phyloP scores from a whole-genome alignment of 106 monocot genomes.

The Narthecium ossifragum region DNA sequence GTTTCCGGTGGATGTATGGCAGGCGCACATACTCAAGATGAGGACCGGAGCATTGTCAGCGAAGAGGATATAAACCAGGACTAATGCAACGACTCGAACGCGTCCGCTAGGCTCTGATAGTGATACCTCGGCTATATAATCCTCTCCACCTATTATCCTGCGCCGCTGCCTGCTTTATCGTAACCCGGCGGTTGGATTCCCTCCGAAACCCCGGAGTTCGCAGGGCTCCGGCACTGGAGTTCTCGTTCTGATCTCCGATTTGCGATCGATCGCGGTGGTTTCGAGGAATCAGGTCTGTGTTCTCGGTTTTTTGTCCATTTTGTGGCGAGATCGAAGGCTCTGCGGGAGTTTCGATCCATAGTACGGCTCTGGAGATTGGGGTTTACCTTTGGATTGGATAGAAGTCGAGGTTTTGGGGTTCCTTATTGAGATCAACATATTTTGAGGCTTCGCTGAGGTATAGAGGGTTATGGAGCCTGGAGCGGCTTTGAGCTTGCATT shows the following conservation, averaged over 20 bases:
- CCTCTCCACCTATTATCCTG: background rate
- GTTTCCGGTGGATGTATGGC: no score
- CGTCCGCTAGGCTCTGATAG: background rate
- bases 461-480: constrained; percentile 19
- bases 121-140: background rate
- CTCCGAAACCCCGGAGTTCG: no score
- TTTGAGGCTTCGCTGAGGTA: background rate
- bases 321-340: no score
- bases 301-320: background rate
- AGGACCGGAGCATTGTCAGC: no score
- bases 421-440: background rate
- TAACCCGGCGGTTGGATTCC: background rate
- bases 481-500: constrained; percentile 14
- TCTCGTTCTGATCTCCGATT: no score
- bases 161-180: background rate
- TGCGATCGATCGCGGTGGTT: background rate
- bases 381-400: background rate
- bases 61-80: no score
- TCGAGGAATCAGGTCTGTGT: background rate
- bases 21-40: no score
- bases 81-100: constrained; percentile 1
- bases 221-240: no score
- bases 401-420: background rate
- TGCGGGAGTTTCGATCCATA: background rate
- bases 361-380: background rate